Conservation (phyloP, 768 basidiomycete genomes). For the Leccinum uliginosum region DNA sequence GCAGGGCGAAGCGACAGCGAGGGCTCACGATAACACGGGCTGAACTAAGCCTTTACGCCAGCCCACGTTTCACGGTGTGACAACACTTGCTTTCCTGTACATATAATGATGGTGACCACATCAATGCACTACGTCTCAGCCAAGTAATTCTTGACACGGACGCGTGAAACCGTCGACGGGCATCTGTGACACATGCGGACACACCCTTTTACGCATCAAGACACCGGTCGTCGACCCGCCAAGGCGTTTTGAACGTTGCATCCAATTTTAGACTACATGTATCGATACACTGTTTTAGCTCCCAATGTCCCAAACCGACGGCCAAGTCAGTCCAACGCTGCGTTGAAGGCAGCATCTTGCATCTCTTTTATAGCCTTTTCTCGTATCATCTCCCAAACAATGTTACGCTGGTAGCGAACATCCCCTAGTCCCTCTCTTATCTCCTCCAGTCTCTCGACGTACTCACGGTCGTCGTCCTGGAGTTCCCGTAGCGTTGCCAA, state of each 20-base stretch:
- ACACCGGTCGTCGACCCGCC: background rate
- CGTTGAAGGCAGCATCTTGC: constrained; percentile 55
- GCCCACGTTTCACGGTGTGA: background rate
- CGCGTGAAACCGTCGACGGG: background rate
- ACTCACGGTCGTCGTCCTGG: constrained; percentile 84
- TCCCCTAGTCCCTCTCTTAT: constrained; percentile 79
- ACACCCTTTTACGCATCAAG: background rate
- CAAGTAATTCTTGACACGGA: background rate
- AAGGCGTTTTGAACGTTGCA: background rate
- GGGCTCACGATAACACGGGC: background rate
- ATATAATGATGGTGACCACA: background rate
- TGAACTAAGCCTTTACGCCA: background rate
- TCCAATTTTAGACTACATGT: background rate
- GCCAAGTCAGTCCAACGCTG: constrained; percentile 22
- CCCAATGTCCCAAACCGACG: background rate
- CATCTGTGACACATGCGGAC: background rate
- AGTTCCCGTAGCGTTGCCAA: constrained; percentile 71
- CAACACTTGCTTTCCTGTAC: constrained; percentile 17
- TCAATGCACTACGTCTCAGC: background rate
- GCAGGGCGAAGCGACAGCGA: background rate
- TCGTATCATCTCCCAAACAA: constrained; percentile 74
- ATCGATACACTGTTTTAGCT: constrained; percentile 2
- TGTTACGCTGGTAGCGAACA: constrained; percentile 63
- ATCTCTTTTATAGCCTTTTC: constrained; percentile 71
- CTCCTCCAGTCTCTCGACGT: constrained; percentile 79